Percentiles rank a stretch among this genome's conserved stretches.
Conservation (phyloP, 2,329 filamentous ascomycete genomes). For the Xylariaceae sp. region DNA sequence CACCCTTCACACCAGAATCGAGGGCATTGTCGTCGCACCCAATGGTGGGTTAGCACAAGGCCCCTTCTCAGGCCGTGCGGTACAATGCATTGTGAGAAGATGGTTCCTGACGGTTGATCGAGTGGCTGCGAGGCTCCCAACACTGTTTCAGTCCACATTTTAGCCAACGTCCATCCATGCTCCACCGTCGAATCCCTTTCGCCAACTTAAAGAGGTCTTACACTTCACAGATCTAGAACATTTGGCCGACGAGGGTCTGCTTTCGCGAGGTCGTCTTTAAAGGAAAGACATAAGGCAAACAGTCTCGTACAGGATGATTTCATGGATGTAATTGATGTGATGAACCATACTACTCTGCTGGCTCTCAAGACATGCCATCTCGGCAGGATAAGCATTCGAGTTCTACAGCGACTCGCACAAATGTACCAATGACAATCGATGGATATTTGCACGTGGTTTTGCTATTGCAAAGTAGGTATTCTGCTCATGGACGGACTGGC, state of each 20-base stretch:
- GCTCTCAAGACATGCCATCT: no score
- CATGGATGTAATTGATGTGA: no score
- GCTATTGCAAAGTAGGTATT: no score
- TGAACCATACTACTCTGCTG: no score
- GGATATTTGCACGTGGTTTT: no score
- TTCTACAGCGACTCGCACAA: no score
- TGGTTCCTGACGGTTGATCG: slow-evolving; percentile 13
- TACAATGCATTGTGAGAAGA: slow-evolving; percentile 23
- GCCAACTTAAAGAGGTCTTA: slow-evolving; percentile 4
- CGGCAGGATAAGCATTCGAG: no score
- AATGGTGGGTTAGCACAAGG: not conserved
- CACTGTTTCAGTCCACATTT: slow-evolving; percentile 29
- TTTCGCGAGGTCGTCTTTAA: no score
- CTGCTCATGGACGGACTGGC: no score
- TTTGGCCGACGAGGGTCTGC: not conserved
- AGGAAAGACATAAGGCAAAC: no score
- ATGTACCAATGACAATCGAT: no score
- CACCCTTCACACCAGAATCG: not conserved
- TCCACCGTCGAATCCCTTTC: not conserved
- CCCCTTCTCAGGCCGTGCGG: not conserved
- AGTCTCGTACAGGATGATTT: no score
- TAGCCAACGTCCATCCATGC: slow-evolving; percentile 15
- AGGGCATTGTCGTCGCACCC: not conserved
- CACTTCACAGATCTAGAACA: slow-evolving; percentile 4
- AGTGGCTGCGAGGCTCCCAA: slow-evolving; percentile 28